Base-by-base conservation (phyloP, 2,329 filamentous ascomycete species). In the Cyclaneusma minus region DNA sequence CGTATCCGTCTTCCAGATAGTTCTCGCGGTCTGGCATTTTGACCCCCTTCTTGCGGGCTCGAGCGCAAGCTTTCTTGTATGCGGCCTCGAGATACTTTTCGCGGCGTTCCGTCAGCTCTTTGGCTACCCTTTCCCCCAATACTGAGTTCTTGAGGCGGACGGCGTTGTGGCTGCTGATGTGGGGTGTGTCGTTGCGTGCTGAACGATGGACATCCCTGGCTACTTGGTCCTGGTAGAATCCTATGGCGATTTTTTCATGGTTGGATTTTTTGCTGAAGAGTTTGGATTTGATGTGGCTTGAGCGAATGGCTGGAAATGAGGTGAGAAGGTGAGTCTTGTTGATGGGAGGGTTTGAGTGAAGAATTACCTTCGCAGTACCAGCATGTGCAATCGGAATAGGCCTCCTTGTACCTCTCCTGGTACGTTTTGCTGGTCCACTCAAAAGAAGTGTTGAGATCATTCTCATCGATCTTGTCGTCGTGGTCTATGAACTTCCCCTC, bases 401-500 rank as follows among this genome's bases (percentile, higher is more conserved):
- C 63, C 26, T 74, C 64, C 10, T 56, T 51, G 37, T 66, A 84
- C 9, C 54, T 48, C 15, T 68, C 65, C 38, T 80, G 67, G 45
- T 87, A 91, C 1, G 49, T 53, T 38, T 72, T 74, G 41, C 63
- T 68, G 0, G 82, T 91, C 65, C 68, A 80, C 43, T 73, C 68
- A 41, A 89, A 89, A 4, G 62, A 58, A 2, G 58, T 55, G 22
- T 66, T 66, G 5, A 91, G 61, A 25, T 59, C 62, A 9, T 54
- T 55, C 40, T 84, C 75, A 25, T 74, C 69, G 13, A 91, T 70
- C 50, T 87, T 87, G 56, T 91, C 83, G 47, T 89, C 76, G 42
- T 91, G 82, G 43, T 85, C 72, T 37, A 87, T 64, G 42, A 83
- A 81, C 25, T 62, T 67, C 2, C 32, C 33, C 0, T 41, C 42